These are phyloP conservation scores for Tephrocybe rancida DNA, from an alignment of 768 basidiomycete species.

Conservation along the genomic window DNA sequence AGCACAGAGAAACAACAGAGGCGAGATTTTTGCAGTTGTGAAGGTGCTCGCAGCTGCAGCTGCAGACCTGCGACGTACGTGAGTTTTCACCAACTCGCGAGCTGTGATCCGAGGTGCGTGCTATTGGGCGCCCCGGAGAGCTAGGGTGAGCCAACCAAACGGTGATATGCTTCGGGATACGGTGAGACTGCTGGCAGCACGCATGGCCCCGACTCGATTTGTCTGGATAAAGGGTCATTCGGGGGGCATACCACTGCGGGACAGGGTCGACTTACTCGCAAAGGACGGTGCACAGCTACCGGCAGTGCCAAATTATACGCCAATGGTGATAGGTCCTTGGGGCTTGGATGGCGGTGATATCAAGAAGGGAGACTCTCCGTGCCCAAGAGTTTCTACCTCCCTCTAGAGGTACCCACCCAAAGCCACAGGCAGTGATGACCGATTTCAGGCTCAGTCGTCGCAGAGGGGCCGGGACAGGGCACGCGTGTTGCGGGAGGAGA, in stretches of 20 bases:
- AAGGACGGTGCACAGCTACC: not conserved
- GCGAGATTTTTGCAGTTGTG: not conserved
- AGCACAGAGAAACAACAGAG: not conserved
- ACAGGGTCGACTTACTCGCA: not conserved
- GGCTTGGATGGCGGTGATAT: not conserved
- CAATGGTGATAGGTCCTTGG: not conserved
- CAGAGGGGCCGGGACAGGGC: constrained; percentile 1
- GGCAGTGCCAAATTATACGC: not conserved
- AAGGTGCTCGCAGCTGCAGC: not conserved
- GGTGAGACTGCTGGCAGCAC: constrained; percentile 9
- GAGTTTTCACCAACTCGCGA: not conserved
- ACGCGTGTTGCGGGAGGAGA: not conserved
- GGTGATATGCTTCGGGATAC: constrained; percentile 28
- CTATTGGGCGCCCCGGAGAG: constrained; percentile 34
- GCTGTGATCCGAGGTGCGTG: constrained; percentile 33
- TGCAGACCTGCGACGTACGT: not conserved
- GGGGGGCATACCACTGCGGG: not conserved
- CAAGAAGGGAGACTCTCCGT: not conserved
- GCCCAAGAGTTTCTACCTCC: not conserved
- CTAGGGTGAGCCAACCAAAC: constrained; percentile 26
- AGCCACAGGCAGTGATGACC: too few species aligned
- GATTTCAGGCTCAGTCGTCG: not conserved
- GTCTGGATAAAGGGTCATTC: constrained; percentile 4
- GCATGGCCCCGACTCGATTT: not conserved
- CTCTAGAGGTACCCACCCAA: not conserved